Base-by-base conservation (phyloP, 345 rosid species). In the Corymbia maculata region DNA sequence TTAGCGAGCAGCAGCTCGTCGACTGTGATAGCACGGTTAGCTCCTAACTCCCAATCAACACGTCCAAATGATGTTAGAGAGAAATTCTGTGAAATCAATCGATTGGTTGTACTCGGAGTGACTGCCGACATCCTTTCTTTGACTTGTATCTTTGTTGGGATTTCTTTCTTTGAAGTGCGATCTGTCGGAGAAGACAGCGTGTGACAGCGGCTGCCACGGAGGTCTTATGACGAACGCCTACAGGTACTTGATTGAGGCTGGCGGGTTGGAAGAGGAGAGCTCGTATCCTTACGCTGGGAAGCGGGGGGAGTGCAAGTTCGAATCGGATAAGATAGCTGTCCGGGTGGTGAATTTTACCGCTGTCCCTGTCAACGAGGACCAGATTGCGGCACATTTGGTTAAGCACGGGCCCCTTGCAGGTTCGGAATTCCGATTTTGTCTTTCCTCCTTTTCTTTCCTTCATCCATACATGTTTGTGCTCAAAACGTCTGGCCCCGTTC, bases 141-240 rank as follows among this genome's bases (percentile, higher is more conserved):
- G 30, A 42, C 84, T 42, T 3, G 28, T 75, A 42, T 21, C 36
- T 9, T 75, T 36, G 82, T 75, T 6, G 13, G 82, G 47, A 17
- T 36, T 17, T 75, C 2, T 87, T n/a, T 11, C 87, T 32, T 17
- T 70, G 61, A 79, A 95, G 98, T 95, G 99, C 51, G 98, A 96
- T 89, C 51, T 90, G 51, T 89, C n/a, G 84, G 93, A 97, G n/a
- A 93, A 94, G 90, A 89, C 52, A 15, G 93, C 93, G 0, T 97
- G 99, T 22, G 99, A 95, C 88, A n/a, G 86, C 5, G 99, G 99
- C 19, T 97, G 99, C 88, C 88, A 89, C 17, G 98, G 99, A 30
- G 99, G 98, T 44, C 96, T 97, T 13, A 97, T 97, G 99, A 97
- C 98, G 19, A 97, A 95, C 90, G 99, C 98, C 5, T 97, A 94